Evolutionary conservation across 495 filamentous ascomycete species (phyloP).

Genomic region (Cercophora samala): DNA sequence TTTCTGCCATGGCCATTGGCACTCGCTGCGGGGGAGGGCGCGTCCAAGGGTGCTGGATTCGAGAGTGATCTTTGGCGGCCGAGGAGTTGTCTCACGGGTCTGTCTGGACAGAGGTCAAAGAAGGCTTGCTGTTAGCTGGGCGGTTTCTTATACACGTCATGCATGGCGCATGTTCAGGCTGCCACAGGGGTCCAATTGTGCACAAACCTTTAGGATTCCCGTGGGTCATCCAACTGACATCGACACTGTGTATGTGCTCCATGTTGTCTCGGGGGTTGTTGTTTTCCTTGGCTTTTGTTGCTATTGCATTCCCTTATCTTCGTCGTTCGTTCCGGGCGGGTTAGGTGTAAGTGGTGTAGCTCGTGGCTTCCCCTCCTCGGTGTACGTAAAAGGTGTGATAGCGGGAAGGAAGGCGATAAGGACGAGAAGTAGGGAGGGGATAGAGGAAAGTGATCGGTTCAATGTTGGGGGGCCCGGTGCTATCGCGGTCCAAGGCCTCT

Average conservation of each 20-base stretch:
- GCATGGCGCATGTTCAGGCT: not conserved
- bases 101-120: slow-evolving; percentile 21
- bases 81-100: slow-evolving; percentile 19
- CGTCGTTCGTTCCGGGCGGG: not conserved
- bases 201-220: slow-evolving; percentile 46
- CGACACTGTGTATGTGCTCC: slow-evolving; percentile 63
- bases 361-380: not conserved
- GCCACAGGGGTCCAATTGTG: not conserved
- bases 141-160: not conserved
- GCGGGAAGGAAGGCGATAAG: not conserved
- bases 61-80: slow-evolving; percentile 25
- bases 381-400: slow-evolving; percentile 5
- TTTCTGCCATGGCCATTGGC: not conserved
- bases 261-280: slow-evolving; percentile 34
- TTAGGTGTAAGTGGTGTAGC: not conserved
- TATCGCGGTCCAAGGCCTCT: not conserved
- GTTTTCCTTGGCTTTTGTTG: slow-evolving; percentile 17
- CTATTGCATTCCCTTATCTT: not conserved
- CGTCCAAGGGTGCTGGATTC: slow-evolving; percentile 21
- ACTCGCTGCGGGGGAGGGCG: slow-evolving; percentile 11
- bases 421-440: not conserved
- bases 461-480: not conserved
- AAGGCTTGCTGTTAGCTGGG: not conserved
- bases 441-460: not conserved
- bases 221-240: slow-evolving; percentile 65